Evolutionary conservation across 164 flowering plant genomes (phyloP), one percentile per base, ranked within the genome.

Genomic region (Macadamia tetraphylla): DNA sequence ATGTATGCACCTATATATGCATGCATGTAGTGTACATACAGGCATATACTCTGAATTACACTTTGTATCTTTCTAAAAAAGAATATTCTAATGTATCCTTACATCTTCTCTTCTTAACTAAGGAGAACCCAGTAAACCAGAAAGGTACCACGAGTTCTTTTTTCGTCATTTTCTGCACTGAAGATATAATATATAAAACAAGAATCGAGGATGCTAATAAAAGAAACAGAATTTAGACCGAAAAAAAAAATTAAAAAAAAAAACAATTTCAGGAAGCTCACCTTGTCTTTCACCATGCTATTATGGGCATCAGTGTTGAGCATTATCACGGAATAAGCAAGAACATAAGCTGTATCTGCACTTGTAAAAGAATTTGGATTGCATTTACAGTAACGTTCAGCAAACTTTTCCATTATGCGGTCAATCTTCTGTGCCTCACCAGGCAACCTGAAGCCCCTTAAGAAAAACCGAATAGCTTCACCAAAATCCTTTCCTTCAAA

Each of bases 341-440:
- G 99, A 80, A 95, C 98, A 77, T 95, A 95, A 65, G 98, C 99
- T 63, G 99, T 92, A 71, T 92, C 99, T 46, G 99, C 99, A 67
- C 94, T 92, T 46, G 83, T 83, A 75, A 95, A 95, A 63, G 94
- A 83, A 70, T 75, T 83, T 64, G 97, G 97, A 72, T 87, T 90
- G 84, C 99, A 95, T 86, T 92, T 95, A 77, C 99, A 95, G 70
- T 84, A 95, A 64, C 99, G 90, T 74, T 92, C 99, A 58, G 99
- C 99, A 85, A 95, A 92, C 77, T 95, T 95, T 70, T 95, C 99
- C 99, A 95, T 95, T 64, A 95, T 92, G 7, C 99, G 89, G 73
- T 95, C 99, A 66, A 95, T 95, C 80, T 95, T 95, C 79, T 95
- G 99, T 55, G 99, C 99, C 72, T 95, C 99, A 57, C 99, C 99